Percentiles rank a stretch among this genome's conserved stretches.
These are phyloP conservation scores for Russula sp. DNA, from an alignment of 768 basidiomycete genomes.

Conservation along the genomic window DNA sequence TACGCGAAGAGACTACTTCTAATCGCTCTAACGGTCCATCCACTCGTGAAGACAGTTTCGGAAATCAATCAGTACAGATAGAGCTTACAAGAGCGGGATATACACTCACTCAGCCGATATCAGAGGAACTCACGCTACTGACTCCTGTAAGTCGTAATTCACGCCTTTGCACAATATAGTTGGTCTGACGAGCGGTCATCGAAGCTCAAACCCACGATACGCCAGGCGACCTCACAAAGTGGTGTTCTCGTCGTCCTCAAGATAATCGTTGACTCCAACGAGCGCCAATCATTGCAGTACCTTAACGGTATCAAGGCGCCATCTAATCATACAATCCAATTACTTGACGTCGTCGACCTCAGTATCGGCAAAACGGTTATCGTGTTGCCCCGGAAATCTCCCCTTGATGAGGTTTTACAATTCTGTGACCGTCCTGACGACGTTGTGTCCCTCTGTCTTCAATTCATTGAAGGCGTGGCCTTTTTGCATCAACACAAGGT, in stretches of 20 bases:
- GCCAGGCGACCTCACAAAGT: not conserved
- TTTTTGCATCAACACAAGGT: slow-evolving; percentile 12
- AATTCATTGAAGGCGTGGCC: slow-evolving; percentile 2
- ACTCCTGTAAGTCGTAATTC: slow-evolving; percentile 1
- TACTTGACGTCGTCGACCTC: slow-evolving; percentile 3
- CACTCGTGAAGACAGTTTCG: not conserved
- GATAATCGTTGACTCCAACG: not conserved
- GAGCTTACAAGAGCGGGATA: not conserved
- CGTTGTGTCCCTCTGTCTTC: not conserved
- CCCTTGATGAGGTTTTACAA: slow-evolving; percentile 2
- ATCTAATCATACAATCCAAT: not conserved
- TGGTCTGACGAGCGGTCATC: not conserved
- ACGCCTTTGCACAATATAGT: not conserved
- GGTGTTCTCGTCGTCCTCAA: not conserved
- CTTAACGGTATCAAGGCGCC: not conserved
- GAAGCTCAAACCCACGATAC: not conserved
- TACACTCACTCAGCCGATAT: not conserved
- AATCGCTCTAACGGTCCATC: not conserved
- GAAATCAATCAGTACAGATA: slow-evolving; percentile 1
- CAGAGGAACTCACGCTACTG: not conserved
- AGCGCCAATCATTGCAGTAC: not conserved
- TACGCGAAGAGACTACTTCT: not conserved
- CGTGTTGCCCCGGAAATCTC: not conserved
- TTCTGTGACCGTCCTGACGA: not conserved
- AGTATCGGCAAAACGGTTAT: not conserved